Conservation (phyloP, 1,284 basidiomycete genomes). For the Microbotryum lychnidis-dioicae region DNA sequence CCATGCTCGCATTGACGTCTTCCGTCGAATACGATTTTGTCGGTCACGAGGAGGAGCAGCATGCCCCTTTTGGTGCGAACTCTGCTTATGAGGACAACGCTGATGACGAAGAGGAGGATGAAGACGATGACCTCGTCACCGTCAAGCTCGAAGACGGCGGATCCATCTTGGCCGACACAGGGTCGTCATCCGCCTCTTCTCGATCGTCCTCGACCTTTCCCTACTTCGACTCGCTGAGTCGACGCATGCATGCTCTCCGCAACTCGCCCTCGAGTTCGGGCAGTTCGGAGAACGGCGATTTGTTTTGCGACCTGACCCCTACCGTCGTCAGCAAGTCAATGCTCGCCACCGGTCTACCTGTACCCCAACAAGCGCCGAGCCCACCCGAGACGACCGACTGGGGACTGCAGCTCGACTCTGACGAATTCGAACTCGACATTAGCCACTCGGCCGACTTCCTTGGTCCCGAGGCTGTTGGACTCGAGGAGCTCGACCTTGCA, state of each 20-base stretch:
- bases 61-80: constrained; percentile 10
- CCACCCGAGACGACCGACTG: constrained; percentile 26
- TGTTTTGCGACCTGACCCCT: constrained; percentile 19
- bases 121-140: constrained; percentile 19
- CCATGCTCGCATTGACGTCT: constrained; percentile 9
- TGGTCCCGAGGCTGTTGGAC: constrained; percentile 26
- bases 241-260: constrained; percentile 16
- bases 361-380: constrained; percentile 22
- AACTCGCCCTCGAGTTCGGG: constrained; percentile 9
- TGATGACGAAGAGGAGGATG: constrained; percentile 17
- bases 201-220: constrained; percentile 18
- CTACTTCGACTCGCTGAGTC: constrained; percentile 13
- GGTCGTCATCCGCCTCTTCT: constrained; percentile 14
- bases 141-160: constrained; percentile 23
- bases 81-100: constrained; percentile 22
- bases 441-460: constrained; percentile 16
- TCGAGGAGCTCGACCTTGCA: constrained; percentile 29
- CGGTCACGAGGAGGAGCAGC: constrained; percentile 21
- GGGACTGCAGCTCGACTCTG: constrained; percentile 22
- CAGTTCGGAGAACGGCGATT: constrained; percentile 21
- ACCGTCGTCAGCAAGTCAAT: constrained; percentile 17
- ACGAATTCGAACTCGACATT: constrained; percentile 24
- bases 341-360: constrained; percentile 24
- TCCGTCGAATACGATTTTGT: constrained; percentile 25
- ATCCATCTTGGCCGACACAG: constrained; percentile 1